These are phyloP conservation scores for Cyberlindnera galapagoensis DNA, from an alignment of 805 yeast genomes.

Conservation along the genomic window DNA sequence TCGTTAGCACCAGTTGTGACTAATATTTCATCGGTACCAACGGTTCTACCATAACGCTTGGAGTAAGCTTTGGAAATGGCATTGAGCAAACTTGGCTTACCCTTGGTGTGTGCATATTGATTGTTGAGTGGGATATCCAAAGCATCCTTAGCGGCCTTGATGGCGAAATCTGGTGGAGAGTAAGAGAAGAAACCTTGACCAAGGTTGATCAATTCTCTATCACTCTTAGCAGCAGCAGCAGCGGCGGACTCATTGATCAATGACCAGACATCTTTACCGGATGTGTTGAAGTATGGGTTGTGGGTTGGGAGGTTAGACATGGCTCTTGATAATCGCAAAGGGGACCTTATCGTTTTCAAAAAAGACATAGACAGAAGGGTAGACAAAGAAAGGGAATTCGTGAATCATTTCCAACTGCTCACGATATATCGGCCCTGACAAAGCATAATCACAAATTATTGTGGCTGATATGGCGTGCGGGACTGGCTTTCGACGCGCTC, in stretches of 20 bases:
- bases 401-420: no score
- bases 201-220: conserved; percentile 76
- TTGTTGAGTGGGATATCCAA: conserved; percentile 68
- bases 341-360: no score
- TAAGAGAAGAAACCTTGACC: conserved; percentile 98
- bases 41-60: conserved; percentile 50
- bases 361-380: no score
- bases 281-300: conserved; percentile 64
- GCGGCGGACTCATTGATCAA: conserved; percentile 94
- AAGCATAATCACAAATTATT: no score
- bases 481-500: no score
- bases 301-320: conserved; percentile 35
- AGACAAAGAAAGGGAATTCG: no score
- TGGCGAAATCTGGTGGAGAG: conserved; percentile 91
- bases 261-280: conserved; percentile 90
- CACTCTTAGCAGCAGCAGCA: conserved; percentile 53
- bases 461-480: no score
- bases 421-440: no score
- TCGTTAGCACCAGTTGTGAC: conserved; percentile 97
- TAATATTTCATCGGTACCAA: conserved; percentile 57
- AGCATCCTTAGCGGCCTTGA: conserved; percentile 73
- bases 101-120: conserved; percentile 90
- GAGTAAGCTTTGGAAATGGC: conserved; percentile 70
- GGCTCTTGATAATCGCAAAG: conserved; percentile 5
- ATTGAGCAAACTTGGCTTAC: conserved; percentile 68